phyloP scores from a whole-genome alignment of 2,329 filamentous ascomycete genomes.

The Rutstroemia sp. region DNA sequence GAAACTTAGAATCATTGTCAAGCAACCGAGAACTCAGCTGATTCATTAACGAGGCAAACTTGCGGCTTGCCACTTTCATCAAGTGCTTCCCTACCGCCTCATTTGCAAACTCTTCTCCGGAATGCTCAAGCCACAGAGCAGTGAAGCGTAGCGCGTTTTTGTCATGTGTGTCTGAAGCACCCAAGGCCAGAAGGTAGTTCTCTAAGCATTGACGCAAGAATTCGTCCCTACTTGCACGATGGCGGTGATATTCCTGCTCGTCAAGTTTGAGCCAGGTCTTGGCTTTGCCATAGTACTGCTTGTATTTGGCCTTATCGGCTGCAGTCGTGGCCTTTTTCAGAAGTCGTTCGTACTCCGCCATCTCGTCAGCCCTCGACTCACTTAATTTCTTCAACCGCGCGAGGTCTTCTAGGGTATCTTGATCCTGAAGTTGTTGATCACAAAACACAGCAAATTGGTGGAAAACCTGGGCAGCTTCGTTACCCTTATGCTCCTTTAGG shows the following conservation, averaged over 20 bases:
- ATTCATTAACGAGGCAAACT: conserved; percentile 90
- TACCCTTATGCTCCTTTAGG: conserved; percentile 59
- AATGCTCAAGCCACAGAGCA: conserved; percentile 86
- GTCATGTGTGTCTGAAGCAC: conserved; percentile 80
- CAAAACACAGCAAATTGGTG: conserved; percentile 95
- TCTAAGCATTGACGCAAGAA: conserved; percentile 86
- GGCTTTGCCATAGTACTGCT: conserved; percentile 60
- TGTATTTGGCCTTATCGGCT: conserved; percentile 48
- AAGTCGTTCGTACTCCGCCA: conserved; percentile 62
- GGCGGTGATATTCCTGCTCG: conserved; percentile 73
- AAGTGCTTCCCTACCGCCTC: conserved; percentile 66
- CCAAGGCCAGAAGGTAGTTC: conserved; percentile 82
- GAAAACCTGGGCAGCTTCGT: conserved; percentile 79
- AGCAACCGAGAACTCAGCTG: conserved; percentile 91
- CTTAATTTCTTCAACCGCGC: conserved; percentile 71
- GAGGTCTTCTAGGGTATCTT: conserved; percentile 78
- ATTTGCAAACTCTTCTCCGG: conserved; percentile 69
- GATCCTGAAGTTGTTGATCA: conserved; percentile 84
- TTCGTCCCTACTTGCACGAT: conserved; percentile 67
- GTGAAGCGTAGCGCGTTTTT: conserved; percentile 88
- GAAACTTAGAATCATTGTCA: conserved; percentile 62
- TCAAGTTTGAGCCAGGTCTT: conserved; percentile 87
- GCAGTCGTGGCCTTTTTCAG: conserved; percentile 34
- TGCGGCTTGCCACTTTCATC: conserved; percentile 71
- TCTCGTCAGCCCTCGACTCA: conserved; percentile 74